Percentiles rank a stretch among this genome's conserved stretches.
Conservation (phyloP, 306 rosid genomes). For the Castanospermum australe region DNA sequence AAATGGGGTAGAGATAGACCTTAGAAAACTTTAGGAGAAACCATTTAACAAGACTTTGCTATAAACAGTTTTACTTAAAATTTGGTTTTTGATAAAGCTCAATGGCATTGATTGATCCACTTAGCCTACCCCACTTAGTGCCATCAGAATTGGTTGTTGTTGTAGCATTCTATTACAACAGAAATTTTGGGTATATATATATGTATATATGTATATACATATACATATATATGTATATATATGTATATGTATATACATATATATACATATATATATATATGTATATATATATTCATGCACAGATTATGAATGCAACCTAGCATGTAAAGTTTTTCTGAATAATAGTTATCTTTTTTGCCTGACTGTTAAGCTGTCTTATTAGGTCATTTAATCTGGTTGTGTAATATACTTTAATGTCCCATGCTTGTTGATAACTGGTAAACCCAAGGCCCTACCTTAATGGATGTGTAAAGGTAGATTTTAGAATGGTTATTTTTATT, state of each 20-base stretch:
- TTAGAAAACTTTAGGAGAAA: background rate
- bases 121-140: background rate
- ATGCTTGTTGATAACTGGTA: conserved; percentile 15
- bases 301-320: too few species aligned
- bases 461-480: background rate
- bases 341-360: conserved; percentile 1
- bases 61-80: background rate
- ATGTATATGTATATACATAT: too few species aligned
- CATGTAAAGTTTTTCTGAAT: background rate
- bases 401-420: background rate
- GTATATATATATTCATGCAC: too few species aligned
- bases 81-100: background rate
- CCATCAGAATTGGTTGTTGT: background rate
- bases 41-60: background rate
- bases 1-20: too few species aligned
- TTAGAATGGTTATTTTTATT: background rate
- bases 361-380: background rate
- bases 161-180: too few species aligned
- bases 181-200: too few species aligned
- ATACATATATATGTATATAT: too few species aligned
- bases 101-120: background rate
- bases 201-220: too few species aligned
- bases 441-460: background rate
- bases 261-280: too few species aligned
- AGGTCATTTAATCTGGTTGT: background rate